These are phyloP conservation scores for Alternaria ventricosa DNA, from an alignment of 2,329 filamentous ascomycete species.

Conservation along the genomic window DNA sequence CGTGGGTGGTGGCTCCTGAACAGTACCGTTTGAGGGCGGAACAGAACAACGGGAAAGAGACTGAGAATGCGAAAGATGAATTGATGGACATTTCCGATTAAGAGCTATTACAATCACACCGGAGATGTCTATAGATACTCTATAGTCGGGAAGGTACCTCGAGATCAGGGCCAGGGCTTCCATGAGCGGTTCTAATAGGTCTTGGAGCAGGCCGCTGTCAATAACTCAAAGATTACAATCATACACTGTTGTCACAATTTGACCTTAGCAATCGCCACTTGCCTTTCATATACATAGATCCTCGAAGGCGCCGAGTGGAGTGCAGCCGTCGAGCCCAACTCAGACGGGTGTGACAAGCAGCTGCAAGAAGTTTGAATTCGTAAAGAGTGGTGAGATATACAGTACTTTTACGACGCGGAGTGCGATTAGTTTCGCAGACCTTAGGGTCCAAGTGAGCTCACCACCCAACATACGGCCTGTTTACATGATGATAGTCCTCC, in stretches of 20 bases:
- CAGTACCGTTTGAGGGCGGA: background rate
- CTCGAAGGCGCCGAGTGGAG: slow-evolving; percentile 3
- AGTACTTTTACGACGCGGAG: slow-evolving; percentile 1
- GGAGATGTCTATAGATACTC: background rate
- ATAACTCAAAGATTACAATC: background rate
- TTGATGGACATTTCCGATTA: background rate
- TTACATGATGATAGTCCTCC: background rate
- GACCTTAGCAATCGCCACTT: background rate
- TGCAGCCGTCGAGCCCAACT: slow-evolving; percentile 5
- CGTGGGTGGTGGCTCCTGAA: background rate
- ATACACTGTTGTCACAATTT: background rate
- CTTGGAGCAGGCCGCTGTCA: background rate
- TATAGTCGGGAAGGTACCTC: background rate
- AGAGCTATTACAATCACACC: background rate
- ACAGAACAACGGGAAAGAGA: background rate
- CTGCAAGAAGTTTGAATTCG: slow-evolving; percentile 12
- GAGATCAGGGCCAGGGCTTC: background rate
- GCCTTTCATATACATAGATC: background rate
- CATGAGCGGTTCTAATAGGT: background rate
- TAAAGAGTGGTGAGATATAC: slow-evolving; percentile 5
- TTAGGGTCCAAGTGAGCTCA: background rate
- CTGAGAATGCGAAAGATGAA: background rate
- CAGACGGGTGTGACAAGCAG: slow-evolving; percentile 11
- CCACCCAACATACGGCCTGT: background rate
- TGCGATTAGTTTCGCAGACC: slow-evolving; percentile 9